Percentiles rank a stretch among this genome's conserved stretches.
These are phyloP conservation scores for Proteromonas lacertae DNA, from an alignment of 352 stramenopile genomes.

Conservation along the genomic window DNA sequence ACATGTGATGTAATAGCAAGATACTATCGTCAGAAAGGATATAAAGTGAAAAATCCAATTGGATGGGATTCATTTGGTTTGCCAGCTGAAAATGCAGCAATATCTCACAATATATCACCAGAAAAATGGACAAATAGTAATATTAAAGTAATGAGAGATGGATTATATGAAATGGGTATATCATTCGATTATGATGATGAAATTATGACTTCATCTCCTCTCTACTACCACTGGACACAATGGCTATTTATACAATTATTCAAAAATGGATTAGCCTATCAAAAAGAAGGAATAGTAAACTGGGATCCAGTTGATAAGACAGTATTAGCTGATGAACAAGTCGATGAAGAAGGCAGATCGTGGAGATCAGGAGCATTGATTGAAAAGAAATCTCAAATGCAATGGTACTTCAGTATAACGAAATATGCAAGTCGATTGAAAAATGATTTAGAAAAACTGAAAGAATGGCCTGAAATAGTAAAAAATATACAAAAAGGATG, in stretches of 20 bases:
- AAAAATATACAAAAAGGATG: constrained; percentile 45
- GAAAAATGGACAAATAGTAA: constrained; percentile 71
- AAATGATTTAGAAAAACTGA: constrained; percentile 43
- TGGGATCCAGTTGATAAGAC: constrained; percentile 76
- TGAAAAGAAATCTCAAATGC: constrained; percentile 51
- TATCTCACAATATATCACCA: constrained; percentile 76
- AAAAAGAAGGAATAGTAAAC: constrained; percentile 84
- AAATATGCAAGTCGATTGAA: constrained; percentile 84
- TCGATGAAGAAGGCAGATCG: constrained; percentile 59
- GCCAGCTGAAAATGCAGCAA: constrained; percentile 94
- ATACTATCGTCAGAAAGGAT: constrained; percentile 78
- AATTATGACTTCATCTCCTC: constrained; percentile 64
- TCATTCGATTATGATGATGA: constrained; percentile 25
- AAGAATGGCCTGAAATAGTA: constrained; percentile 38
- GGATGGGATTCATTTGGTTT: constrained; percentile 98
- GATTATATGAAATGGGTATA: not conserved
- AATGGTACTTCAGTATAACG: constrained; percentile 95
- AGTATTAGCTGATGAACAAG: constrained; percentile 93
- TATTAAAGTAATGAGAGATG: too few species aligned
- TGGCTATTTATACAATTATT: constrained; percentile 95
- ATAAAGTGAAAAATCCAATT: constrained; percentile 89
- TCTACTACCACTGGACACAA: constrained; percentile 97
- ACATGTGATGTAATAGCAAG: constrained; percentile 82
- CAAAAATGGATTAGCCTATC: constrained; percentile 64
- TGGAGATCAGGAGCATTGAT: constrained; percentile 79